Evolutionary conservation across 495 filamentous ascomycete genomes (phyloP), one percentile per base, ranked within the genome.

Genomic region (Aspergillus bertholletiae): DNA sequence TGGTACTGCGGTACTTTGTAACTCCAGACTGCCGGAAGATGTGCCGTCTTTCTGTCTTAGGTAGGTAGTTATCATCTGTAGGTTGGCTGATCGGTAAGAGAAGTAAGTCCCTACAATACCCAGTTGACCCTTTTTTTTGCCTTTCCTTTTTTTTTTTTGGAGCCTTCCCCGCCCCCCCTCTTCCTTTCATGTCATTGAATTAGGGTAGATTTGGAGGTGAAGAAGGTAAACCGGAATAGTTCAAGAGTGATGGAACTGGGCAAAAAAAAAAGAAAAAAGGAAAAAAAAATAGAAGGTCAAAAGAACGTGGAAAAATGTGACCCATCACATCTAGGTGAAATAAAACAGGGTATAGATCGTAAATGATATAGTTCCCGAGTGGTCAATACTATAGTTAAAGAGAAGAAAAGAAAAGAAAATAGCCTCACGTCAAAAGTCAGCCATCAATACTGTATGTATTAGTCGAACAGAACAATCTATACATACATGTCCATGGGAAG

Each of bases 231-330:
- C 5, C 13, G 8, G 21, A 47, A 47, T 7, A 47, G 15, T 7
- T 15, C 12, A 41, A 28, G 24, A 58, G 53, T 49, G 27, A 51
- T 40, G 51, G 56, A 59, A 20, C 46, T 46, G 52, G 28, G 2
- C 8, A 22, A 43, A 21, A 12, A 21, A 43, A 22, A 12, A 43
- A 43, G 22, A 7, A 43, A 43, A 23, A 34, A 35, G 40, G 50
- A 41, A 51, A 43, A 50, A 7, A 30, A 40, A 40, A 56, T 41
- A 49, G 24, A 56, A 12, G 26, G 49, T 17, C 46, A 17, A 45
- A 9, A 27, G 13, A 21, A 35, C 34, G 35, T 24, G 32, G 37
- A 48, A 20, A 46, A 24, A 46, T 24, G 20, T 17, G 27, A 26
- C 20, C 12, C 39, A 43, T 43, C 39, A 43, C 17, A 43, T 43